These are phyloP conservation scores for Phialophora macrospora DNA, from an alignment of 2,329 filamentous ascomycete species.

Conservation along the genomic window DNA sequence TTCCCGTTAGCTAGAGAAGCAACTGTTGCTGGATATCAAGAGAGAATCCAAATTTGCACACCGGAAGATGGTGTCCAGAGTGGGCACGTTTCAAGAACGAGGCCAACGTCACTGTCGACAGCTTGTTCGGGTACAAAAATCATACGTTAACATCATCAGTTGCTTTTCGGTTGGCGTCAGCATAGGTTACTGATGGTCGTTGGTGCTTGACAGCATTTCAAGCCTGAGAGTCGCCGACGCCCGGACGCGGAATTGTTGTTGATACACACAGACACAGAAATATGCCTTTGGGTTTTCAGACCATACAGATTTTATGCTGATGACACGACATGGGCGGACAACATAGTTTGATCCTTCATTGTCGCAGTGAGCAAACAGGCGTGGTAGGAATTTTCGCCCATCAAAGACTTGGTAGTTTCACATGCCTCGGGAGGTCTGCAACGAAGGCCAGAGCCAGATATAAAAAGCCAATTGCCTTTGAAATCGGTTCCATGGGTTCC, in stretches of 20 bases:
- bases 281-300: constrained; percentile 19
- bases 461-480: not conserved
- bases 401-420: not conserved
- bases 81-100: not conserved
- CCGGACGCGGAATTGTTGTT: not conserved
- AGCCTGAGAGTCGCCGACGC: not conserved
- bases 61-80: not conserved
- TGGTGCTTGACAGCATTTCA: not conserved
- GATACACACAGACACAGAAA: not conserved
- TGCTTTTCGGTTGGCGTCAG: constrained; percentile 2
- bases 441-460: not conserved
- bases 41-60: not conserved
- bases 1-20: constrained; percentile 21
- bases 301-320: constrained; percentile 25
- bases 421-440: constrained; percentile 7
- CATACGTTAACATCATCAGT: constrained; percentile 13
- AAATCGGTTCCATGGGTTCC: not conserved
- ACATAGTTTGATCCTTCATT: constrained; percentile 10
- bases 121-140: not conserved
- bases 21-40: not conserved
- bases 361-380: not conserved
- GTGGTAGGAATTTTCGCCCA: not conserved
- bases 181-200: not conserved
- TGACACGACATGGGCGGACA: constrained; percentile 6
- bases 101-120: not conserved